Base-by-base conservation (phyloP, 805 yeast genomes). In the Geotrichum ghanense region DNA sequence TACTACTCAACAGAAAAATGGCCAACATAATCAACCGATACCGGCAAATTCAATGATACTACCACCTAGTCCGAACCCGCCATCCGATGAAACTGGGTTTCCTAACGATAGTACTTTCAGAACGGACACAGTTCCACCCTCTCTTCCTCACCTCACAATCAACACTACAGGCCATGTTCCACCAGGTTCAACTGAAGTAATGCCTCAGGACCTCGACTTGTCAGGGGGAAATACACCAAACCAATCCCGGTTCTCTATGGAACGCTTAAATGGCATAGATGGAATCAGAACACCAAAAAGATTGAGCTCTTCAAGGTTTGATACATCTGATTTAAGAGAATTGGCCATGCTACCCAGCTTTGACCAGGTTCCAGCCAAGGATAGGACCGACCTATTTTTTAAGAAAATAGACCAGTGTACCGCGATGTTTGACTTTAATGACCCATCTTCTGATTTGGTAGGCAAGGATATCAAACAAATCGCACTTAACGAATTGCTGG, bases 371-470 rank as follows among this genome's bases (percentile, higher is more conserved):
- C 75, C 84, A 3, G 83, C 87, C 19, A 86, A 79, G 51, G 90
- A 86, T 59, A 81, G 83, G 51, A 76, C 81, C 45, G 82, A 79
- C 22, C 72, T 92, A 51, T 92, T 92, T 58, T 68, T 88, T 46
- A 83, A 83, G 56, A 92, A 92, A 60, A 80, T 90, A 45, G 95
- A 88, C 58, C 98, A 92, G 66, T 90, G 97, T 70, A 87, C 86
- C 62, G 81, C 88, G 22, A 78, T 92, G 69, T 92, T 90, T 69
- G 96, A 92, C 68, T 92, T 92, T 61, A 77, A 78, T 57, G 97
- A 92, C 65, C 95, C 97, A 4, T 82, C 95, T 12, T 80, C 81
- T 48, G 97, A 92, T 64, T 78, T 88, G 45, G 79, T 83, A 57
- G 96, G 97, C 42, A 92, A 92, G 64, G 97, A 92, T 59, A 75